Evolutionary conservation across 176 grass and related monocot species (phyloP), one percentile per base, ranked within the genome.

Genomic region (Aegilops speltoides): DNA sequence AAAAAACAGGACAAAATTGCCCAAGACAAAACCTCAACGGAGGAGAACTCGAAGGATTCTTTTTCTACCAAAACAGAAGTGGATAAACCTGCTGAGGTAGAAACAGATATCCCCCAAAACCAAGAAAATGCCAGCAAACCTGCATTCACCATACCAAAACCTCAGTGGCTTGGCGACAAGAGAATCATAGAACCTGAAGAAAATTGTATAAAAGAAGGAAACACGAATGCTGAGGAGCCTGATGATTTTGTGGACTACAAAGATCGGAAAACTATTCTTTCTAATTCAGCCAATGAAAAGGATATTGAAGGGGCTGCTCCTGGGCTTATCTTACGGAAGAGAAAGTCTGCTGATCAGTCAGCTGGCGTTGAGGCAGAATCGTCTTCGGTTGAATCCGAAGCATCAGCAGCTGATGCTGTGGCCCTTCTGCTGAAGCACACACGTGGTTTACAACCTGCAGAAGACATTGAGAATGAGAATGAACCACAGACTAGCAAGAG

Each of bases 231-330:
- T 64, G 92, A 91, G 86, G 96, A 96, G 20, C 45, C 69, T 83
- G 94, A 91, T 64, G 87, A 86, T 85, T 98, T 99, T 94, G 90
- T 99, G 43, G 97, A 93, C 74, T 99, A 99, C 90, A 96, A 94
- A 87, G 97, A 99, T 68, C 81, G 97, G 62, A 96, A 96, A 82
- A 81, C 70, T 9, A 29, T 83, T 67, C 89, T 99, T 66, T 36
- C 66, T 48, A 77, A 81, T 87, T 77, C 88, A 65, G 84, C 82
- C 41, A 76, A 68, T 87, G 84, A 63, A 73, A 88, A 90, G 64
- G 88, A 96, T 46, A 87, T 96, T 65, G 90, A 96, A 89, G 86
- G 80, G 14, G 92, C 96, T 64, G 90, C 85, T 84, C 76, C 97
- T 75, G 97, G 97, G 82, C 93, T 99, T 69, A 99, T 99, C 86